These are phyloP conservation scores for Picea abies DNA, from an alignment of 83 land plant genomes.

Conservation along the genomic window DNA sequence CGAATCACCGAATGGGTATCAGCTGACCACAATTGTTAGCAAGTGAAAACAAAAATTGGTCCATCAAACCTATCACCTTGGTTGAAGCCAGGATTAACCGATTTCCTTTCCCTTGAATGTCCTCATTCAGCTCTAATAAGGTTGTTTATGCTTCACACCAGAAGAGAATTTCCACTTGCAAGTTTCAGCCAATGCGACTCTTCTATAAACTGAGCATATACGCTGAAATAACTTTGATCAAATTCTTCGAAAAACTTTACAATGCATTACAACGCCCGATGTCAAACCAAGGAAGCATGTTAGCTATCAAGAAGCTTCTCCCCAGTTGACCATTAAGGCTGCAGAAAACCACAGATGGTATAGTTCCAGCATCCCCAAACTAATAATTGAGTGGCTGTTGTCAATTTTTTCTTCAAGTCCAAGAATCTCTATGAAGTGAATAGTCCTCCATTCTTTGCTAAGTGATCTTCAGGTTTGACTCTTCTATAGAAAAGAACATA, in stretches of 20 bases:
- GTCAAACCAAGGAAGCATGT: background rate
- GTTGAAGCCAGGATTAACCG: background rate
- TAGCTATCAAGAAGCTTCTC: background rate
- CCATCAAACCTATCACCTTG: background rate
- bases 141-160: background rate
- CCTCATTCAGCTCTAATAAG: background rate
- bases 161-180: background rate
- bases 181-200: background rate
- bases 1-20: background rate
- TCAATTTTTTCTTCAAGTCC: background rate
- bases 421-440: background rate
- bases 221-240: background rate
- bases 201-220: background rate
- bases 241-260: background rate
- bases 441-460: background rate
- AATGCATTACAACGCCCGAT: background rate
- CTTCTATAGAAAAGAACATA: slow-evolving; percentile 65
- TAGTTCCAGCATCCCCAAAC: background rate
- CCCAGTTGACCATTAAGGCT: background rate
- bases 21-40: background rate
- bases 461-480: slow-evolving; percentile 5
- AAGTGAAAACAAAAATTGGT: background rate
- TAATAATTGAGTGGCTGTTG: background rate
- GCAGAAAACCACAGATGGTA: background rate
- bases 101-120: background rate